Evolutionary conservation across 768 basidiomycete genomes (phyloP).

Genomic region (Leccinum variicolor): DNA sequence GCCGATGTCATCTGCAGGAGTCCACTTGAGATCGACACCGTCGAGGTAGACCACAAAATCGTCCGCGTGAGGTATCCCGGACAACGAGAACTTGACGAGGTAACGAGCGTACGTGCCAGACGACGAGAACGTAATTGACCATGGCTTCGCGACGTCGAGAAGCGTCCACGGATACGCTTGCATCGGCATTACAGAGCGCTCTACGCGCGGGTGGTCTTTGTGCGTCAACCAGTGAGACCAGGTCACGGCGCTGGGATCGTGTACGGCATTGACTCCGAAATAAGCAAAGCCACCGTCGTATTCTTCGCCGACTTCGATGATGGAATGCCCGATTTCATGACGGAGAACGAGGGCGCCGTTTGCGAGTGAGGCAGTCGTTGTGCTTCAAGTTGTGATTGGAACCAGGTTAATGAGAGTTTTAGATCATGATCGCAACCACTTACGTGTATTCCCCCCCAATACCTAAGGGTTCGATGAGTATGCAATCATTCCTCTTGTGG

Average conservation of each 20-base stretch:
- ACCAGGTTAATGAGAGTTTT: neutral
- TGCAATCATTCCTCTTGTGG: neutral
- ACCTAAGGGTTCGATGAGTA: conserved; percentile 37
- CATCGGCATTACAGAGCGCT: conserved; percentile 72
- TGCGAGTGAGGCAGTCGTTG: conserved; percentile 68
- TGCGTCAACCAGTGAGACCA: conserved; percentile 73
- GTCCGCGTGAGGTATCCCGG: conserved; percentile 54
- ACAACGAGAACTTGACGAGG: conserved; percentile 67
- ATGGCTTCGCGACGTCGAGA: conserved; percentile 57
- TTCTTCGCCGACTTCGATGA: conserved; percentile 78
- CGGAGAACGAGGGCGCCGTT: conserved; percentile 76
- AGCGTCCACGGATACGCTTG: conserved; percentile 76
- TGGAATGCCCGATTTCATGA: conserved; percentile 79
- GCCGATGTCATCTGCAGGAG: conserved; percentile 46
- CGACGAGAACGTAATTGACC: conserved; percentile 58
- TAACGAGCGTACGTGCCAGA: conserved; percentile 61
- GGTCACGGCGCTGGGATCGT: conserved; percentile 43
- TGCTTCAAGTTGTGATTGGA: conserved; percentile 37
- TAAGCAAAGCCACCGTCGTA: conserved; percentile 79
- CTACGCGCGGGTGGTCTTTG: conserved; percentile 39
- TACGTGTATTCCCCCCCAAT: conserved; percentile 78
- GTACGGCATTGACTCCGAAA: conserved; percentile 63
- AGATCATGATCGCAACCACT: conserved; percentile 7
- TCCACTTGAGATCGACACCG: conserved; percentile 58
- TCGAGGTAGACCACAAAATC: conserved; percentile 63